These are phyloP conservation scores for Cicer judaicum DNA, from an alignment of 306 rosid genomes.

Conservation along the genomic window DNA sequence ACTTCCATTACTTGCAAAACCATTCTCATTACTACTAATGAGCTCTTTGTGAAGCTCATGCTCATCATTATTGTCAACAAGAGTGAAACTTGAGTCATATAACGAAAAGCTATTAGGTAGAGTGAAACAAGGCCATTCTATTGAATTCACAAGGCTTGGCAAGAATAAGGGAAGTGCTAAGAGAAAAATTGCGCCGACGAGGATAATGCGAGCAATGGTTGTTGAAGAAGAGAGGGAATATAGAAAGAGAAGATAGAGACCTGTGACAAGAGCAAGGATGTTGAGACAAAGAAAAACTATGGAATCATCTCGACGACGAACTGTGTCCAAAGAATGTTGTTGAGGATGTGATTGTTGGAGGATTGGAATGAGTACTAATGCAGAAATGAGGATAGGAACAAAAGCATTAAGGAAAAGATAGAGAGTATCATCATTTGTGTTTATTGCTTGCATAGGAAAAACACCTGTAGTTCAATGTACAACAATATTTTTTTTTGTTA, in stretches of 20 bases:
- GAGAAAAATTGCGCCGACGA: slow-evolving; percentile 65
- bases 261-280: slow-evolving; percentile 69
- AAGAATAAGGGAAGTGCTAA: slow-evolving; percentile 54
- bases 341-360: slow-evolving; percentile 54
- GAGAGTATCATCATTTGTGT: slow-evolving; percentile 51
- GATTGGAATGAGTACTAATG: slow-evolving; percentile 56
- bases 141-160: slow-evolving; percentile 53
- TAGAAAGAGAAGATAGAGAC: slow-evolving; percentile 70
- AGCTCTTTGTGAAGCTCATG: slow-evolving; percentile 62
- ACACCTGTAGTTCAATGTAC: slow-evolving; percentile 56
- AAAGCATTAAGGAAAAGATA: slow-evolving; percentile 74
- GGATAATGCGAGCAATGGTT: slow-evolving; percentile 50
- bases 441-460: slow-evolving; percentile 71
- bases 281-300: slow-evolving; percentile 59
- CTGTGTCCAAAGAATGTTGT: slow-evolving; percentile 33
- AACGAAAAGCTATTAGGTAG: slow-evolving; percentile 28
- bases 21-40: slow-evolving; percentile 20
- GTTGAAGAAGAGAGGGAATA: slow-evolving; percentile 47
- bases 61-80: slow-evolving; percentile 32
- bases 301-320: slow-evolving; percentile 40
- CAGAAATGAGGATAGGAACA: slow-evolving; percentile 65
- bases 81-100: slow-evolving; percentile 38
- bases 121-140: slow-evolving; percentile 42
- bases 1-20: background rate
- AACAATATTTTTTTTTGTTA: background rate